Percentiles rank a stretch among this genome's conserved stretches.
Evolutionary conservation across 805 yeast genomes (phyloP).

Genomic region (Candida jianshihensis): DNA sequence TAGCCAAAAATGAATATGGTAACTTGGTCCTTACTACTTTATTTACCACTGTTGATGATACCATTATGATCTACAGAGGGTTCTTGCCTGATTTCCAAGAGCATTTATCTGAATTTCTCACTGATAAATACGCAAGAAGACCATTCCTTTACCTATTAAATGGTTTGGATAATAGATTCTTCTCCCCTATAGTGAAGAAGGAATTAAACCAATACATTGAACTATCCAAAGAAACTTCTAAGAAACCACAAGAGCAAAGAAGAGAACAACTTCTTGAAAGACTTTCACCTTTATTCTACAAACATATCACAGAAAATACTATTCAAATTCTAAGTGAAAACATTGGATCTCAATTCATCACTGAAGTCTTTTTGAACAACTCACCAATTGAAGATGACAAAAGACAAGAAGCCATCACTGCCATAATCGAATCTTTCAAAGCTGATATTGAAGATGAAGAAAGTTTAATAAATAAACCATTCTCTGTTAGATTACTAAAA

Average conservation of each 20-base stretch:
- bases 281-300: conserved; percentile 61
- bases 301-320: conserved; percentile 44
- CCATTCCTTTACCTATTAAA: conserved; percentile 77
- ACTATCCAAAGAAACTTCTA: conserved; percentile 63
- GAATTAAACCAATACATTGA: conserved; percentile 55
- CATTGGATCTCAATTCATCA: conserved; percentile 76
- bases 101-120: conserved; percentile 45
- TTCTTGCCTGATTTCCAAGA: conserved; percentile 55
- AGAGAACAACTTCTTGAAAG: conserved; percentile 58
- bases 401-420: conserved; percentile 44
- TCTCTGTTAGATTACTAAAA: conserved; percentile 67
- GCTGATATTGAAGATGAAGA: conserved; percentile 62
- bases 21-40: conserved; percentile 71
- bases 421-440: conserved; percentile 49
- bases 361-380: conserved; percentile 63
- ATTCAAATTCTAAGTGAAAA: conserved; percentile 53
- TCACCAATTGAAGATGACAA: conserved; percentile 33
- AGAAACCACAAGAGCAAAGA: conserved; percentile 76
- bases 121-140: conserved; percentile 77
- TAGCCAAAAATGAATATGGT: conserved; percentile 83
- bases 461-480: conserved; percentile 67
- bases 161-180: conserved; percentile 77
- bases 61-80: conserved; percentile 72
- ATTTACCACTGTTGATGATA: conserved; percentile 88
- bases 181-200: conserved; percentile 61